phyloP scores from a whole-genome alignment of 2,329 filamentous ascomycete species.

The Fusarium sp. region DNA sequence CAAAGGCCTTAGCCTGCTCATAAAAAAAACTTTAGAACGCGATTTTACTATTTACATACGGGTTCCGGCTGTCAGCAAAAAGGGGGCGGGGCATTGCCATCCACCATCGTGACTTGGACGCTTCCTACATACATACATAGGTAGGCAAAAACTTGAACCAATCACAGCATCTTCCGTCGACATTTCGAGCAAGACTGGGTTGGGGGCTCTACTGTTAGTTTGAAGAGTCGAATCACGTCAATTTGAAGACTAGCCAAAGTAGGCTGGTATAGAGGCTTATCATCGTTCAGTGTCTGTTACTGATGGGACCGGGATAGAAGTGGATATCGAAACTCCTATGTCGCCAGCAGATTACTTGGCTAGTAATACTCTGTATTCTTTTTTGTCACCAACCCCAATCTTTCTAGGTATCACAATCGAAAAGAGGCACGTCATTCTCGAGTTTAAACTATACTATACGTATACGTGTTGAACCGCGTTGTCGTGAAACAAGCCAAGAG shows the following conservation, averaged over 20 bases:
- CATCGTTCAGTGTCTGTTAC: neutral
- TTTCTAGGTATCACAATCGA: conserved; percentile 23
- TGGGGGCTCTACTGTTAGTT: too few relatives aligned
- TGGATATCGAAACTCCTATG: conserved; percentile 1
- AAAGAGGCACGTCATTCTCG: conserved; percentile 19
- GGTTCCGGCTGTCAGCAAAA: conserved; percentile 9
- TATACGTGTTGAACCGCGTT: conserved; percentile 26
- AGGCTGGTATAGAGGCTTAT: neutral
- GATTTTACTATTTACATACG: too few relatives aligned
- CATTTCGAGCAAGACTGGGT: conserved; percentile 24
- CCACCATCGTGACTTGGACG: neutral
- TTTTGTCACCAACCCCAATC: conserved; percentile 17
- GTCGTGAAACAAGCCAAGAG: conserved; percentile 29
- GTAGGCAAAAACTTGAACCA: conserved; percentile 2
- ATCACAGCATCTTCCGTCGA: conserved; percentile 11
- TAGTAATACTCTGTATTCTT: conserved; percentile 5
- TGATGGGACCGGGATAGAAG: neutral
- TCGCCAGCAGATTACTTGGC: neutral
- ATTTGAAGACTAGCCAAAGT: too few relatives aligned
- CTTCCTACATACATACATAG: too few relatives aligned
- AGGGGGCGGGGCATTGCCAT: conserved; percentile 20
- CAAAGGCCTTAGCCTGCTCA: neutral
- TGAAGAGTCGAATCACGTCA: neutral
- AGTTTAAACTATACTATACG: conserved; percentile 2
- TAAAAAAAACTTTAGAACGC: conserved; percentile 13